A percentile compares a stretch with the other conserved stretches of the same genome.
Evolutionary conservation across 73 alveolate species (phyloP).

Genomic region (Paramecium primaurelia): DNA sequence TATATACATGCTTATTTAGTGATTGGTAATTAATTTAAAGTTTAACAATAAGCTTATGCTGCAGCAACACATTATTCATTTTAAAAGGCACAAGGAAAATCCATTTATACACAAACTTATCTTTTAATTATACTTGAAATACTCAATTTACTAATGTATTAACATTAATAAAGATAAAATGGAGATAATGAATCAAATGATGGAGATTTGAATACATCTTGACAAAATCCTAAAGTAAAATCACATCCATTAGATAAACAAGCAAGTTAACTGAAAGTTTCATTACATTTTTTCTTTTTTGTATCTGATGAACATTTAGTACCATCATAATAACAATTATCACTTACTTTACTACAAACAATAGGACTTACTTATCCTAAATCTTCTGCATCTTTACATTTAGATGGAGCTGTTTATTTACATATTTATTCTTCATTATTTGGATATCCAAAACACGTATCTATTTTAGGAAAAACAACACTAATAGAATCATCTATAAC

Average conservation of each 20-base stretch:
- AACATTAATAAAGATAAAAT: not conserved
- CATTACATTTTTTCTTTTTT: not conserved
- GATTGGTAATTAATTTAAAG: not conserved
- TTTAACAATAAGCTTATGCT: not conserved
- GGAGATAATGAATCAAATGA: not conserved
- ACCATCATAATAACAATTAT: not conserved
- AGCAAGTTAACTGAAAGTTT: not conserved
- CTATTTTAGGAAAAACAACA: not conserved
- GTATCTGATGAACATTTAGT: not conserved
- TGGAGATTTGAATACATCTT: not conserved
- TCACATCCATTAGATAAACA: slow-evolving; percentile 5
- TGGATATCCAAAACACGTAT: not conserved
- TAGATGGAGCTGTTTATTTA: not conserved
- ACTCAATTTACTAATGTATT: not conserved
- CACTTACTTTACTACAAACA: not conserved
- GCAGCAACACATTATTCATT: not conserved
- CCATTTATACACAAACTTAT: not conserved
- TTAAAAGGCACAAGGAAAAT: slow-evolving; percentile 14
- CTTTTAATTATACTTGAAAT: not conserved
- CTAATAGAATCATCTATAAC: not conserved
- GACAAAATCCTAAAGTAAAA: not conserved
- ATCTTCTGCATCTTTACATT: not conserved
- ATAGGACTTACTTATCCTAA: not conserved
- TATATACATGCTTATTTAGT: not conserved
- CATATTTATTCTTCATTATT: not conserved